These are phyloP conservation scores for Ensete glaucum DNA, from an alignment of 176 grass and related monocot genomes.

Conservation along the genomic window DNA sequence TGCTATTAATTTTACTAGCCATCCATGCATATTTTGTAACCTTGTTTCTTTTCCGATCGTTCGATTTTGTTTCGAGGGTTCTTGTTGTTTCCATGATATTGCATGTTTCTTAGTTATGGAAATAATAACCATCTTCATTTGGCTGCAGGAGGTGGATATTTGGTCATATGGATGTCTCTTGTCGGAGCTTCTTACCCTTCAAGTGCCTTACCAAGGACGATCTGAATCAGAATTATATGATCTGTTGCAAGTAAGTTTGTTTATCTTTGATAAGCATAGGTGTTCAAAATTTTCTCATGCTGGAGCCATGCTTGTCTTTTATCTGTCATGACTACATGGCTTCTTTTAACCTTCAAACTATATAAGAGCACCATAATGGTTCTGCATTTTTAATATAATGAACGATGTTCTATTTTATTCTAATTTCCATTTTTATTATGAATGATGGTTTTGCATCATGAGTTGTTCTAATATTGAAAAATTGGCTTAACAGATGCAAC, in stretches of 20 bases:
- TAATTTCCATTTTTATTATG: no score
- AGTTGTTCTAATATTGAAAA: background rate
- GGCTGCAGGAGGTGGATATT: constrained; percentile 84
- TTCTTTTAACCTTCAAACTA: no score
- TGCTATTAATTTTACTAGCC: background rate
- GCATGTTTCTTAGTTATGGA: no score
- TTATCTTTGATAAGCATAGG: background rate
- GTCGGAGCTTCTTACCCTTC: constrained; percentile 86
- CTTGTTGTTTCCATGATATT: background rate
- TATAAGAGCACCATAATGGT: no score
- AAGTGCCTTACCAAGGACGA: constrained; percentile 51
- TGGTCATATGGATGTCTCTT: constrained; percentile 96
- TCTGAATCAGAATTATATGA: constrained; percentile 78
- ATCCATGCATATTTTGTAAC: background rate
- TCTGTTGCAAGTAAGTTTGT: constrained; percentile 44
- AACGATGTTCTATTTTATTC: no score
- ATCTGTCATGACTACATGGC: background rate
- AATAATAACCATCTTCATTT: background rate
- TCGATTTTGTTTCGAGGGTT: background rate
- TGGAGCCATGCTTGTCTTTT: background rate
- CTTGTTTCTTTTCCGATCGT: background rate
- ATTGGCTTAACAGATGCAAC: constrained; percentile 35
- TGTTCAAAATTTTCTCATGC: background rate
- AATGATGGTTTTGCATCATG: no score
- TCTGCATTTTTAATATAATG: no score